Evolutionary conservation across 768 basidiomycete genomes (phyloP).

Genomic region (Phaffia tasmanica): DNA sequence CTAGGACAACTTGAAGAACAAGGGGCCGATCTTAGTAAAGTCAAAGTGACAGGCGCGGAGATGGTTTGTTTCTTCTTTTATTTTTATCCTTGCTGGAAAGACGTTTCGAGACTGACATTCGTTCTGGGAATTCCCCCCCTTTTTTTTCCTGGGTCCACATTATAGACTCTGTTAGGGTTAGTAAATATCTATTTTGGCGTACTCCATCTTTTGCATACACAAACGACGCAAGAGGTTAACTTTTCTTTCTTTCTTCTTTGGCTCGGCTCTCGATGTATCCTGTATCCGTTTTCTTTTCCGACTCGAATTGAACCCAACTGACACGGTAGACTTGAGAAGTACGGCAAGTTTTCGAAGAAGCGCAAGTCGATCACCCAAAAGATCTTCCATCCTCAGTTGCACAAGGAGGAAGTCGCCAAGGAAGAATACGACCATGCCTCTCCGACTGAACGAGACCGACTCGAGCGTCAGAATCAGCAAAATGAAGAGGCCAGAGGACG

Average conservation of each 20-base stretch:
- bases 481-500: no score
- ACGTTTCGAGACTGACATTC: not conserved
- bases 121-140: not conserved
- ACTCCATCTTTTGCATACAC: no score
- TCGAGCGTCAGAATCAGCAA: no score
- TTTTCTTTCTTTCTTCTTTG: not conserved
- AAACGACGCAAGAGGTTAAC: no score
- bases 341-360: slow-evolving; percentile 13
- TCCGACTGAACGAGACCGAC: no score
- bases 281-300: no score
- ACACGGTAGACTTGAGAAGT: slow-evolving; percentile 11
- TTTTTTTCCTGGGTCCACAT: not conserved
- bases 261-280: no score
- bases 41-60: slow-evolving; percentile 54
- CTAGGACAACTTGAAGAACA: slow-evolving; percentile 46
- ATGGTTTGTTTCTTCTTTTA: not conserved
- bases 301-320: no score
- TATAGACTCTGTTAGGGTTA: slow-evolving; percentile 12
- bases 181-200: not conserved
- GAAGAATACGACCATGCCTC: no score
- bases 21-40: slow-evolving; percentile 52
- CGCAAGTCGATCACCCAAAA: slow-evolving; percentile 4
- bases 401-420: not conserved
- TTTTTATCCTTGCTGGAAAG: no score
- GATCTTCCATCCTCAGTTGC: slow-evolving; percentile 9